A percentile compares a stretch with the other conserved stretches of the same genome.
Conservation (phyloP, 371 early-diverging fungal genomes). For the Coemansia sp. region DNA sequence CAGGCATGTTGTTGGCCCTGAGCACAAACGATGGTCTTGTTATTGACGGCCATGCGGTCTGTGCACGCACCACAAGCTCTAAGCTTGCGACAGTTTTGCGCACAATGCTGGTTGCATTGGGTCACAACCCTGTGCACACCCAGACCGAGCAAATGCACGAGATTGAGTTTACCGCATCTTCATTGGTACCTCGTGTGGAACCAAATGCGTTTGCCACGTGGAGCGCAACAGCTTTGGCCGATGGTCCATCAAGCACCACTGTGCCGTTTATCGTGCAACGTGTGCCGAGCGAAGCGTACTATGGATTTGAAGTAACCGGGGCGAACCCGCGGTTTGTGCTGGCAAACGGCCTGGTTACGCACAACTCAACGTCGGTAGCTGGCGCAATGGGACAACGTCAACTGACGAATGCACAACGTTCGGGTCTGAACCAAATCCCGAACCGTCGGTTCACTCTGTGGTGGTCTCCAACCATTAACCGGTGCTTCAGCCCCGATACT, state of each 20-base stretch:
- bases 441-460: conserved; percentile 99
- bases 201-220: background rate
- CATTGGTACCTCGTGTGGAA: background rate
- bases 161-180: background rate
- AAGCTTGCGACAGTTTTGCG: conserved; percentile 4
- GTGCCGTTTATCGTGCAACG: conserved; percentile 18
- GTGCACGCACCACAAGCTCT: background rate
- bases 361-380: conserved; percentile 62
- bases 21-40: background rate
- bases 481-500: conserved; percentile 50
- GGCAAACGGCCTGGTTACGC: conserved; percentile 49
- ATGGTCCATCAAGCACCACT: background rate
- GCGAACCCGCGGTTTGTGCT: conserved; percentile 55
- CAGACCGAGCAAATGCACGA: background rate
- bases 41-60: background rate
- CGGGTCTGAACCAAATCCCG: conserved; percentile 98
- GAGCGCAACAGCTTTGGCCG: background rate
- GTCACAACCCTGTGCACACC: background rate
- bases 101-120: conserved; percentile 11
- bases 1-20: conserved; percentile 13
- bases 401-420: conserved; percentile 97
- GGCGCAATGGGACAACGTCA: conserved; percentile 87
- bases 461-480: conserved; percentile 99
- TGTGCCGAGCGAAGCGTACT: conserved; percentile 43
- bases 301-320: conserved; percentile 56